These are phyloP conservation scores for Silybum marianum DNA, from an alignment of 129 eudicot genomes.

Conservation along the genomic window DNA sequence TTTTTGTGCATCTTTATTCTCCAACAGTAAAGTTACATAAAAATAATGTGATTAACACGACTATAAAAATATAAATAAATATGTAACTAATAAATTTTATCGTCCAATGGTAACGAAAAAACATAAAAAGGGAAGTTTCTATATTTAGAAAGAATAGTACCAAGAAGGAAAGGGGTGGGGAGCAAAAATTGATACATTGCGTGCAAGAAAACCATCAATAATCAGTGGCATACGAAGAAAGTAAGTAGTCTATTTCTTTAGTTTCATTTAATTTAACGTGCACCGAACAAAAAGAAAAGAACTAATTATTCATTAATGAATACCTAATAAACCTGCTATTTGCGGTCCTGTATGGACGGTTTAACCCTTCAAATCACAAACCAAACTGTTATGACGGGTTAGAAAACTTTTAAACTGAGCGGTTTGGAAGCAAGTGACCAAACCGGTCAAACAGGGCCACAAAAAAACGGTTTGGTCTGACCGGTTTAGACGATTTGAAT, in stretches of 20 bases:
- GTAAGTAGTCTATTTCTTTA: not conserved
- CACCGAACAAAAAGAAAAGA: not conserved
- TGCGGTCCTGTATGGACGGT: no score
- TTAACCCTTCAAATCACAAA: no score
- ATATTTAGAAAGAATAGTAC: not conserved
- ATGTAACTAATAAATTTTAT: no score
- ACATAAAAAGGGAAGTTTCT: not conserved
- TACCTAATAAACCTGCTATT: not conserved
- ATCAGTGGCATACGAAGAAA: not conserved
- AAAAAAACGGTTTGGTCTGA: no score
- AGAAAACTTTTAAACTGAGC: no score
- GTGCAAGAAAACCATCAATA: not conserved
- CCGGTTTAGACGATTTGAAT: no score
- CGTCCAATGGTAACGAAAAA: not conserved
- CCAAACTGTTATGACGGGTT: no score
- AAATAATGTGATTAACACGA: not conserved
- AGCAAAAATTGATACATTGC: not conserved
- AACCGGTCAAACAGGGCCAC: no score
- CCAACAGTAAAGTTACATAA: not conserved
- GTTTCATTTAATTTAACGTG: not conserved
- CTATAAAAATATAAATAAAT: no score
- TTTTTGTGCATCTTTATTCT: not conserved
- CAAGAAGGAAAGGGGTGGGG: not conserved
- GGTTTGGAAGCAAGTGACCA: no score
- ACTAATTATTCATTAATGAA: not conserved